Evolutionary conservation across 805 yeast genomes (phyloP).

Genomic region (Saccharomyces mikatae): DNA sequence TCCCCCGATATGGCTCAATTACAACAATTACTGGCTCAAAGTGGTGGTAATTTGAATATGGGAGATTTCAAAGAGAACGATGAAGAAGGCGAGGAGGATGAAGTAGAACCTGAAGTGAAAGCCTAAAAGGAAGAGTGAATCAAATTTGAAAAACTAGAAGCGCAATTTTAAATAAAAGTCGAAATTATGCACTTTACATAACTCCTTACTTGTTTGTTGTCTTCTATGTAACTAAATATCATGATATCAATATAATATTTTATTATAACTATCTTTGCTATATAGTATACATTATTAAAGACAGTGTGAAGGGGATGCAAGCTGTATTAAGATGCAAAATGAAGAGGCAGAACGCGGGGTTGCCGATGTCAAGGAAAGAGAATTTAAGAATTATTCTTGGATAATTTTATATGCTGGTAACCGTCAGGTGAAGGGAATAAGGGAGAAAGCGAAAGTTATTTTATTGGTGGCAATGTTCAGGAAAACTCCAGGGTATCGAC

Average conservation of each 20-base stretch:
- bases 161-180: not conserved
- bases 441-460: not conserved
- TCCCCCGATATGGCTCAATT: constrained; percentile 16
- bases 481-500: constrained; percentile 6
- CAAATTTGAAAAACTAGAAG: not conserved
- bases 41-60: not conserved
- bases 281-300: not conserved
- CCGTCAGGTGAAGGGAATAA: not conserved
- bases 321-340: not conserved
- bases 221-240: not conserved
- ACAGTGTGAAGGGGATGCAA: not conserved
- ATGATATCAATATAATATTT: not conserved
- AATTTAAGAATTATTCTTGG: not conserved
- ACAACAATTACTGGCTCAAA: constrained; percentile 1
- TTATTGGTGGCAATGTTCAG: not conserved
- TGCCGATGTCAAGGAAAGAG: not conserved
- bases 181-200: not conserved
- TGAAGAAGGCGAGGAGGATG: constrained; percentile 3
- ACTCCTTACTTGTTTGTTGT: not conserved
- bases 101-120: constrained; percentile 3
- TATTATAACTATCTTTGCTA: not conserved
- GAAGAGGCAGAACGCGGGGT: not conserved
- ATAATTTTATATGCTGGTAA: not conserved
- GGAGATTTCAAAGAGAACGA: constrained; percentile 2
- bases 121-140: not conserved